phyloP scores from a whole-genome alignment of 1,284 basidiomycete genomes.

The Stereum hirsutum region DNA sequence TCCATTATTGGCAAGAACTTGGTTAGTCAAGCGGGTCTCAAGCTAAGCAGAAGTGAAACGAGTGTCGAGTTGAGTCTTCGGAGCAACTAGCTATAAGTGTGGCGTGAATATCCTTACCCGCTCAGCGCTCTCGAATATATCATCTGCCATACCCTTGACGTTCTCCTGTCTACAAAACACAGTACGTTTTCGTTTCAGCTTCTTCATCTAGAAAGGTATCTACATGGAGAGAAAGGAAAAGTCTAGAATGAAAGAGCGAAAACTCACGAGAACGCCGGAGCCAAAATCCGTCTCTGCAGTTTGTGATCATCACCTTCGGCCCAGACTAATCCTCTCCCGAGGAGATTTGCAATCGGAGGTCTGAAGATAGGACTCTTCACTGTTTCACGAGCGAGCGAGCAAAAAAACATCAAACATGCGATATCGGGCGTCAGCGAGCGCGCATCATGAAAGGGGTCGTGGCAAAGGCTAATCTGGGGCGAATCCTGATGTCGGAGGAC shows the following conservation, averaged over 20 bases:
- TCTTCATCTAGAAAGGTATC: too few relatives aligned
- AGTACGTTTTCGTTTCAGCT: too few relatives aligned
- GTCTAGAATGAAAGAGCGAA: too few relatives aligned
- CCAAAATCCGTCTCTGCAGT: conserved; percentile 15
- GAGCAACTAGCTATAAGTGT: neutral
- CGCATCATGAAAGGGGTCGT: too few relatives aligned
- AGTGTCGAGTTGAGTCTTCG: neutral
- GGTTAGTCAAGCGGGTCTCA: conserved; percentile 1
- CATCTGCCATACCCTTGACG: conserved; percentile 8
- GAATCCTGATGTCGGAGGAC: too few relatives aligned
- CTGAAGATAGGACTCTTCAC: conserved; percentile 20
- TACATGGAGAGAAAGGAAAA: too few relatives aligned
- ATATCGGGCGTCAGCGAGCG: too few relatives aligned
- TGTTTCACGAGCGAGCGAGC: too few relatives aligned
- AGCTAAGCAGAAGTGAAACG: conserved; percentile 1
- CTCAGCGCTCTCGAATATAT: conserved; percentile 10
- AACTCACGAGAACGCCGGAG: conserved; percentile 13
- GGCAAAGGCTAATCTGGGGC: too few relatives aligned
- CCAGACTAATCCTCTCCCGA: conserved; percentile 22
- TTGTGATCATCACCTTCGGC: conserved; percentile 21
- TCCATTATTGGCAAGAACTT: neutral
- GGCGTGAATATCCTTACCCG: conserved; percentile 6
- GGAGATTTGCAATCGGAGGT: conserved; percentile 19
- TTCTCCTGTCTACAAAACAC: conserved; percentile 8
- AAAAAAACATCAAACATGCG: too few relatives aligned